Conservation (phyloP, 495 filamentous ascomycete genomes). For the Pyronema domesticum region DNA sequence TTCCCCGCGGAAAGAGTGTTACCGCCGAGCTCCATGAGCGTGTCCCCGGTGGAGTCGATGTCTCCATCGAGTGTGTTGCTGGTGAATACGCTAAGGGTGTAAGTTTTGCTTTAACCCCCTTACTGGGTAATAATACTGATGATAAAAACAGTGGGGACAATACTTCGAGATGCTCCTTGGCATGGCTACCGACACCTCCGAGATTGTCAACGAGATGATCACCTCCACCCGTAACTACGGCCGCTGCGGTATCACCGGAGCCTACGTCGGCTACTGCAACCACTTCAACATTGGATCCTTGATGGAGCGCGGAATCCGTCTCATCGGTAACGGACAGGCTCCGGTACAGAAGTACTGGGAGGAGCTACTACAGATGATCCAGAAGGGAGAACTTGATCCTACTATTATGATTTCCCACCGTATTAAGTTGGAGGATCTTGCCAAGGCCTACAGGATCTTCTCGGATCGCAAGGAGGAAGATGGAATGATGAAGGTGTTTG, state of each 20-base stretch:
- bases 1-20: slow-evolving; percentile 41
- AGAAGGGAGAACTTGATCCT: slow-evolving; percentile 52
- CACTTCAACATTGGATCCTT: slow-evolving; percentile 44
- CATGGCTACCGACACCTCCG: slow-evolving; percentile 67
- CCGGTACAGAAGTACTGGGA: slow-evolving; percentile 41
- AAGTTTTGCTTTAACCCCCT: too few relatives aligned
- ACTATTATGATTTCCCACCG: slow-evolving; percentile 66
- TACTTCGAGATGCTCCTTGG: slow-evolving; percentile 57
- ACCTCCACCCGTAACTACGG: slow-evolving; percentile 59
- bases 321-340: slow-evolving; percentile 67
- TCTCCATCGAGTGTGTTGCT: slow-evolving; percentile 65
- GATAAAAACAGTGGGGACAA: slow-evolving; percentile 38
- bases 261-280: background rate
- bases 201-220: slow-evolving; percentile 79
- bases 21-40: slow-evolving; percentile 55
- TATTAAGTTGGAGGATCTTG: slow-evolving; percentile 55
- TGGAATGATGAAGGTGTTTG: background rate
- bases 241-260: slow-evolving; percentile 48
- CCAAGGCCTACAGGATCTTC: slow-evolving; percentile 38
- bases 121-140: too few relatives aligned
- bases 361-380: slow-evolving; percentile 50
- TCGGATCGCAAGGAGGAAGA: slow-evolving; percentile 49
- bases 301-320: slow-evolving; percentile 70
- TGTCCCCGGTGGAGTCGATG: slow-evolving; percentile 48
- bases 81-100: slow-evolving; percentile 42